Base-by-base conservation (phyloP, 1,284 basidiomycete genomes). In the Volvariella volvacea region DNA sequence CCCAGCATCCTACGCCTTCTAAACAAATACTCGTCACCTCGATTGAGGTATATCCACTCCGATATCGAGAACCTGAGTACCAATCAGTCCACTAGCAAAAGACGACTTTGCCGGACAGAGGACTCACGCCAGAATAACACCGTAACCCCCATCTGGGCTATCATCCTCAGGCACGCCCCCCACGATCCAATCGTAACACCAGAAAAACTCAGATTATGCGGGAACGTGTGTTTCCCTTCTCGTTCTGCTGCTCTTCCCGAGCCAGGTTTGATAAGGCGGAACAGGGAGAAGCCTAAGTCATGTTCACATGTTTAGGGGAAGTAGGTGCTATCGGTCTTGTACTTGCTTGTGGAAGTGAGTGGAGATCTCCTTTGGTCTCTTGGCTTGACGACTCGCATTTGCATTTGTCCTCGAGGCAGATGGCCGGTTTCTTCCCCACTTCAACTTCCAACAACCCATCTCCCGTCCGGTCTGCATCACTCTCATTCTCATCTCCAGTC, bases 1-100 rank as follows among this genome's bases (percentile, higher is more conserved):
- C 61, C 66, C 15, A 92, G 66, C 2, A 76, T 71, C n/a, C 60
- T 78, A 66, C 0, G 80, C 75, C 16, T 78, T 74, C 2, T 48
- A 38, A 60, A 52, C 9, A 92, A 51, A 0, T 79, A 88, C 1
- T 74, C 73, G 52, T 92, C 88, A 8, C 85, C 84, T 7, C 67
- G 66, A 51, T 90, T 82, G 2, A 92, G 65, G 59, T 92, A 89
- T 20, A 92, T 87, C 88, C 89, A 92, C 61, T 91, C 92, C 0
- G 87, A 78, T 37, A 92, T 65, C 0, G 88, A 92, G 49, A 92
- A 80, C 1, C 88, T 91, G 52, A 2, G n/a, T n/a, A n/a, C n/a
- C n/a, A n/a, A n/a, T n/a, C n/a, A n/a, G n/a, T n/a, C n/a, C 6
- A 12, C 6, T 6, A 6, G 25, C 6, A 28, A 28, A 12, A 28